Evolutionary conservation across 257 asterid genomes (phyloP).

Genomic region (Gentiana dahurica): DNA sequence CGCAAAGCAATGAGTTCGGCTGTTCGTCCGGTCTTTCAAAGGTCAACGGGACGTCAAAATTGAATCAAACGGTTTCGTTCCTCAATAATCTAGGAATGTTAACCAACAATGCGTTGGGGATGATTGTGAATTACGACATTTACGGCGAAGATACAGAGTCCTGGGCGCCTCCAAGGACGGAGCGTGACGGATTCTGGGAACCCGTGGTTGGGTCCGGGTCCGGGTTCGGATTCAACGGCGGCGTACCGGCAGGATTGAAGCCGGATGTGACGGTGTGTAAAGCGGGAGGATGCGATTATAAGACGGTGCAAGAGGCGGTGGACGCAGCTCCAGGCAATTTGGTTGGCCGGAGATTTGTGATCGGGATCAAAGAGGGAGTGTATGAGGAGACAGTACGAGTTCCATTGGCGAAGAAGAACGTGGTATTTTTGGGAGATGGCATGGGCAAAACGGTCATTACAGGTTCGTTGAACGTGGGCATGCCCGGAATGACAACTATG

Average conservation of each 20-base stretch:
- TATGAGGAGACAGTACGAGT: constrained; percentile 60
- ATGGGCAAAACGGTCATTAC: constrained; percentile 64
- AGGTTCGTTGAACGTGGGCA: constrained; percentile 45
- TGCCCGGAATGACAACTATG: constrained; percentile 36
- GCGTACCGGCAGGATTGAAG: constrained; percentile 27
- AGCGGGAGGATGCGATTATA: constrained; percentile 26
- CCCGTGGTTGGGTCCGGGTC: background rate
- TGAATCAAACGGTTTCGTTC: constrained; percentile 38
- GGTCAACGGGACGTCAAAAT: constrained; percentile 36
- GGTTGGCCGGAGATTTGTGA: constrained; percentile 34
- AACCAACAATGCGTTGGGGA: constrained; percentile 34
- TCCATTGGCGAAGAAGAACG: constrained; percentile 48
- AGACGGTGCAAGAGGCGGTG: constrained; percentile 55
- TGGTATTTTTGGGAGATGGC: constrained; percentile 62
- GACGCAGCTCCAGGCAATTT: constrained; percentile 32
- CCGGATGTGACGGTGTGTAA: constrained; percentile 45
- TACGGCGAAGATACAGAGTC: constrained; percentile 27
- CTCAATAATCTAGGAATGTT: constrained; percentile 22
- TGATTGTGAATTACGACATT: constrained; percentile 40
- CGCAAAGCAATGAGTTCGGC: constrained; percentile 40
- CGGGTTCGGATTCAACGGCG: background rate
- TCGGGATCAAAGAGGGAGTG: constrained; percentile 41
- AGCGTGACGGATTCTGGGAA: constrained; percentile 64
- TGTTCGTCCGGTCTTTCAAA: constrained; percentile 52
- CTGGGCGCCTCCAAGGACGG: constrained; percentile 44